Evolutionary conservation across 2,329 filamentous ascomycete species (phyloP), one percentile per base, ranked within the genome.

Genomic region (Fusarium sp.): DNA sequence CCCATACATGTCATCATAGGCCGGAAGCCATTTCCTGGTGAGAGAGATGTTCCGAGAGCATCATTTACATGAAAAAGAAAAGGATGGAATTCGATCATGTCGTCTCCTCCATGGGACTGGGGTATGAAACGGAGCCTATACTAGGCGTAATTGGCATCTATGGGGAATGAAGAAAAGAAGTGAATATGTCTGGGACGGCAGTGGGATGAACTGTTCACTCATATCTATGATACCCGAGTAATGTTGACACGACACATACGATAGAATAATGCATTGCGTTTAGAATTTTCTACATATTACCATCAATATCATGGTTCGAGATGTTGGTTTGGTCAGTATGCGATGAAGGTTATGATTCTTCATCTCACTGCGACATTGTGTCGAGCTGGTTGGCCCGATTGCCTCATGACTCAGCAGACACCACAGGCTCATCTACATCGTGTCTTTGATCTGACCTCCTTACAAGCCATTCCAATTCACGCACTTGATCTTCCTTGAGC

Each of bases 1-100:
- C 80, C 79, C 26, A 75, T 85, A n/a, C 80, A 82, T 61, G 81
- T 86, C 7, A 82, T 87, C 0, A 83, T 80, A 71, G 85, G 84
- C 10, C 78, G 84, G 26, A 87, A 86, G 65, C 85, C 85, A 2
- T 77, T 76, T 52, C 75, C 74, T 0, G 71, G 76, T 15, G 81
- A 83, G 50, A 39, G 45, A 48, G 55, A 50, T 3, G 24, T 56
- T 39, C 49, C 60, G 5, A 45, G 19, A 13, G 56, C 59, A 37
- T 45, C 49, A 14, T 67, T 72, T 24, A 41, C 53, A 49, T 71
- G 39, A 67, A 41, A 24, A 17, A 35, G 3, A 46, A 54, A 30
- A 6, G 5, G 17, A 22, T 9, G 8, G 19, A 11, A 50, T 17
- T 41, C 14, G 41, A 26, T 30, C 14, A 28, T 20, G 22, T 15